Base-by-base conservation (phyloP, 495 filamentous ascomycete species). In the Wilcoxina mikolae region DNA sequence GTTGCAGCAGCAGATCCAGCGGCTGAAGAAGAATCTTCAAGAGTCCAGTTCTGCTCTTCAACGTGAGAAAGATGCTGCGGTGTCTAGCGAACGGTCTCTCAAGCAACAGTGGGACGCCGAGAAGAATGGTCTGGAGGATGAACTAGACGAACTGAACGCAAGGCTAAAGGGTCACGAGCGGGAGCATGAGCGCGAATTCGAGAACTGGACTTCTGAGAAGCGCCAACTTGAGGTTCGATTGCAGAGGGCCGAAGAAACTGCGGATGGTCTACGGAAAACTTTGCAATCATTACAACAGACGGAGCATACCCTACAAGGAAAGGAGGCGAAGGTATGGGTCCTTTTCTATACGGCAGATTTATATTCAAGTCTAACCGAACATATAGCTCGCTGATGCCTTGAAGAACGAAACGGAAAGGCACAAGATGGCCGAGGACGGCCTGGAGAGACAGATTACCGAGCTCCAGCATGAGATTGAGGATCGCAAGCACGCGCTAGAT, bases 91-190 rank as follows among this genome's bases (percentile, higher is more conserved):
- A 43, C 49, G 52, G 43, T 28, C 51, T 27, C 41, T 66, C n/a
- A 57, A 46, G 31, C 50, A 57, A 12, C 76, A 87, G 62, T 81
- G 80, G 61, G 76, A 78, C 44, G 71, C 73, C 9, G 81, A 84
- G 57, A 71, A 82, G 35, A 77, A 80, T 17, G 73, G 72, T 20
- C 68, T 86, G 3, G 75, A 78, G 53, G 78, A 82, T 51, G 76
- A 86, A 51, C 76, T 86, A 27, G 79, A 84, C 26, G 72, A 78
- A 54, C 74, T 87, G 9, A 76, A 81, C 35, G 78, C 78, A 29
- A 80, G 86, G 53, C 73, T 87, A n/a, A 77, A 82, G 58, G 82
- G 86, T 58, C 81, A 83, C 52, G 80, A 86, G 60, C 78, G 78
- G 27, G 72, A 80, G 22, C 79, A 82, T 68, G 78, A 81, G 27